Base-by-base conservation (phyloP, 805 yeast genomes). In the Hagleromyces aurorensis region DNA sequence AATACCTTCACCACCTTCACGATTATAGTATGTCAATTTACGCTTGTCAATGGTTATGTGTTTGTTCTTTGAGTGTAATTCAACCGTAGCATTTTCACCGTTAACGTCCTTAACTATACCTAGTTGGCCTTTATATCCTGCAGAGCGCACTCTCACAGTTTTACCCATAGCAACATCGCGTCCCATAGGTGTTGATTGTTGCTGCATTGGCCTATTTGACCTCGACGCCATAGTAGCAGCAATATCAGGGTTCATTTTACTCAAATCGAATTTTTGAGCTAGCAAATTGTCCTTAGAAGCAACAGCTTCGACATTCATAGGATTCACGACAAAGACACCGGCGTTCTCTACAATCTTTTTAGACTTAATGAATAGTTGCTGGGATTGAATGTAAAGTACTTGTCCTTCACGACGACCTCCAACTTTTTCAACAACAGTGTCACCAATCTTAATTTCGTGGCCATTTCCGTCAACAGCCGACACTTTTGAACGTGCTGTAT, bases 21-120 rank as follows among this genome's bases (percentile, higher is more conserved):
- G 76, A 27, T 80, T 72, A 32, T 70, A 71, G 47, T 85, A 89
- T 41, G 84, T 70, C 47, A 91, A 67, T 50, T 78, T 83, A 19
- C 72, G 68, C 50, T 87, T 87, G 46, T 76, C 78, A 19, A 91
- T 82, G 35, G 89, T 83, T 38, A 87, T 75, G 36, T 81, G 82
- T 55, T 89, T 91, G 51, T 78, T 78, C 43, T 87, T 87, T 16
- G 96, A 83, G 57, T 91, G 97, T 41, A 91, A 69, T 61, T 91
- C 98, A 24, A 91, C 83, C 37, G 96, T 72, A 1, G 96, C 97
- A 43, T 70, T 72, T 9, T 80, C 80, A 39, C 93, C 98, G 46
- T 85, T 91, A 7, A 95, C 85, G 52, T 91, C 97, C 43, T 82
- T 80, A 23, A 91, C 84, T 41, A 84, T 81, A 54, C 98, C 98